Conservation (phyloP, 2,329 filamentous ascomycete species). For the Cordyceps javanica region DNA sequence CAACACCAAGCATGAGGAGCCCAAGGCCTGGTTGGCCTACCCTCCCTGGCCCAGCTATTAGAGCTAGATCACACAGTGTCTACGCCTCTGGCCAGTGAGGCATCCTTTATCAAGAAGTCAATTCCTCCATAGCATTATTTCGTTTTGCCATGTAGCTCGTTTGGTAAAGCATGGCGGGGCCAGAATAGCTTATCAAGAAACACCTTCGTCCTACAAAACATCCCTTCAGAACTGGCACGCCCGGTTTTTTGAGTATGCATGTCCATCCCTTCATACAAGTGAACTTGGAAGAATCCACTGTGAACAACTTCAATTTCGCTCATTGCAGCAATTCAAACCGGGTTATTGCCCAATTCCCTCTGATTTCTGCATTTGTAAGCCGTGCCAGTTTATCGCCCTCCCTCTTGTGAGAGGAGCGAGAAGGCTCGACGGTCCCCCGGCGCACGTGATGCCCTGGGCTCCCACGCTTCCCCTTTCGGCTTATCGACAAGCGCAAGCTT, state of each 20-base stretch:
- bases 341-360: too few species aligned
- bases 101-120: not conserved
- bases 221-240: too few species aligned
- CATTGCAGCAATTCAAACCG: too few species aligned
- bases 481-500: slow-evolving; percentile 9
- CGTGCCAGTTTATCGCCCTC: too few species aligned
- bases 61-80: not conserved
- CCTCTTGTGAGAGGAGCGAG: too few species aligned
- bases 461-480: slow-evolving; percentile 1
- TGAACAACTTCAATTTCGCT: too few species aligned
- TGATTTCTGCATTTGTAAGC: not conserved
- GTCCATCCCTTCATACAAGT: too few species aligned
- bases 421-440: not conserved
- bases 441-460: not conserved
- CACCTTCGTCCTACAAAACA: too few species aligned
- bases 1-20: not conserved
- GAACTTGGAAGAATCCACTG: too few species aligned
- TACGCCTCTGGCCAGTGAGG: not conserved
- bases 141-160: not conserved
- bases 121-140: not conserved
- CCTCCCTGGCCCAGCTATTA: not conserved
- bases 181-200: not conserved
- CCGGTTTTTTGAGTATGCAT: too few species aligned
- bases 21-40: not conserved
- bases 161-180: too few species aligned